A percentile compares a stretch with the other conserved stretches of the same genome.
These are phyloP conservation scores for Telopea speciosissima DNA, from an alignment of 177 flowering plant species.

Conservation along the genomic window DNA sequence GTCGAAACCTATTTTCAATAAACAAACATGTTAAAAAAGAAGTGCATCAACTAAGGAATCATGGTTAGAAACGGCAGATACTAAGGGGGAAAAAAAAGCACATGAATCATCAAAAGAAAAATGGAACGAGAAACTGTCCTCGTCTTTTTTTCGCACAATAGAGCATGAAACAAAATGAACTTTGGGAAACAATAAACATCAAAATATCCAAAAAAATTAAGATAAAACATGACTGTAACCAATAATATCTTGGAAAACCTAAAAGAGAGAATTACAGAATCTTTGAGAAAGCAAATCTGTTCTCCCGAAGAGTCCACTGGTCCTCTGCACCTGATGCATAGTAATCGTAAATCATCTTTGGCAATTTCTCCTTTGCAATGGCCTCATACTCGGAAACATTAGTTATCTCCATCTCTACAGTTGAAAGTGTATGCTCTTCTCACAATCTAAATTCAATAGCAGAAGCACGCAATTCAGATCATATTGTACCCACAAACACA, in stretches of 20 bases:
- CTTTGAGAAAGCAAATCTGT: constrained; percentile 74
- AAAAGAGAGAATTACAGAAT: constrained; percentile 49
- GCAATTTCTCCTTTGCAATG: constrained; percentile 83
- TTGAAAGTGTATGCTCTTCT: background rate
- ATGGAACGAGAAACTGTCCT: background rate
- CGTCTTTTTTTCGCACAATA: background rate
- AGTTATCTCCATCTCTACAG: constrained; percentile 62
- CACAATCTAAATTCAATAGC: constrained; percentile 10
- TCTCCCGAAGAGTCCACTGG: constrained; percentile 85
- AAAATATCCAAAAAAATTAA: background rate
- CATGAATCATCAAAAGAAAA: background rate
- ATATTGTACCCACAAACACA: background rate
- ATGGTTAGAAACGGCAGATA: background rate
- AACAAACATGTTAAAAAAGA: constrained; percentile 9
- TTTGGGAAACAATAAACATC: background rate
- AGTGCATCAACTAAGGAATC: constrained; percentile 1
- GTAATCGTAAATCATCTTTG: constrained; percentile 96
- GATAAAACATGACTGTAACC: background rate
- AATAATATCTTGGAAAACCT: background rate
- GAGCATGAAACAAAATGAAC: background rate
- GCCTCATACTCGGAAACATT: constrained; percentile 81
- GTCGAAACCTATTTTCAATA: constrained; percentile 54
- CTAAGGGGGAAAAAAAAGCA: background rate
- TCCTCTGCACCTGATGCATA: constrained; percentile 99
- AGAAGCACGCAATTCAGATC: background rate